Conservation (phyloP, 1,284 basidiomycete species). For the Apiotrichum laibachii region DNA sequence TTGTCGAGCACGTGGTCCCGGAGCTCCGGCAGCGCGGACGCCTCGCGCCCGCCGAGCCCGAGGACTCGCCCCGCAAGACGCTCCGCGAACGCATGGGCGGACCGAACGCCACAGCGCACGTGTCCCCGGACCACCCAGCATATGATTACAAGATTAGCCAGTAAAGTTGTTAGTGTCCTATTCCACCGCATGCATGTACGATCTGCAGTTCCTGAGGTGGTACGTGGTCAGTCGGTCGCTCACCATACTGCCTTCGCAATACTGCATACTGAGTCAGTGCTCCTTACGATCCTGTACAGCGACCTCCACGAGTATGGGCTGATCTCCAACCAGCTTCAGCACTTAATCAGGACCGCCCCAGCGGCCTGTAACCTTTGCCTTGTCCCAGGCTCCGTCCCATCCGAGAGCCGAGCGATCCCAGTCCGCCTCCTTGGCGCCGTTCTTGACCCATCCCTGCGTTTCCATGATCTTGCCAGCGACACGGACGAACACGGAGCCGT, state of each 20-base stretch:
- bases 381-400: conserved; percentile 66
- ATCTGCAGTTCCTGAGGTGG: no score
- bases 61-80: conserved; percentile 8
- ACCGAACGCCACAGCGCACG: conserved; percentile 5
- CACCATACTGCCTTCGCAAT: no score
- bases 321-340: no score
- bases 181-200: background rate
- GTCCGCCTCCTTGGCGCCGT: conserved; percentile 51
- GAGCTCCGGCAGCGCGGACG: conserved; percentile 14
- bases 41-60: conserved; percentile 5
- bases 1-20: conserved; percentile 18
- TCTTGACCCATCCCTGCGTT: conserved; percentile 61
- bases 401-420: conserved; percentile 67
- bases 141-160: conserved; percentile 15
- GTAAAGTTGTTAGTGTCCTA: background rate
- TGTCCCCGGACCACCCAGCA: conserved; percentile 9
- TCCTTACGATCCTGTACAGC: no score
- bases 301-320: no score
- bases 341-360: no score
- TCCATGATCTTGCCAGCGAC: conserved; percentile 64
- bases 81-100: conserved; percentile 18
- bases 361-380: background rate
- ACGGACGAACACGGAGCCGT: conserved; percentile 64
- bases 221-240: no score
- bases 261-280: no score